A percentile compares a stretch with the other conserved stretches of the same genome.
These are phyloP conservation scores for Xylaria palmicola DNA, from an alignment of 495 filamentous ascomycete species.

Conservation along the genomic window DNA sequence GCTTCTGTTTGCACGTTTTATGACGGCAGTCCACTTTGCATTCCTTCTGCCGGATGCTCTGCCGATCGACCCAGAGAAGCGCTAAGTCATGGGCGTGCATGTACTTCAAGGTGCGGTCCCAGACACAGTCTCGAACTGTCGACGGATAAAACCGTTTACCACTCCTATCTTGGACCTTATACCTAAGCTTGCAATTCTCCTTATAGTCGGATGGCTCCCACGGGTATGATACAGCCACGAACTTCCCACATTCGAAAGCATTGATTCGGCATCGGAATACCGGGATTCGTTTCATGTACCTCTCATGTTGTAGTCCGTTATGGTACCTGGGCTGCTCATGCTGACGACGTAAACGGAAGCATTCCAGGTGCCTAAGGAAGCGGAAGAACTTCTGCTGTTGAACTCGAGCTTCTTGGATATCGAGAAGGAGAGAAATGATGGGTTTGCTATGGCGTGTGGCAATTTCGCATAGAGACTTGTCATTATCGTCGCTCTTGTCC, in stretches of 20 bases:
- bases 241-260: neutral
- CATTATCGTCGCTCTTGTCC: neutral
- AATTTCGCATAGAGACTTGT: neutral
- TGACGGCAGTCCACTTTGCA: no score
- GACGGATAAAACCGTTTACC: neutral
- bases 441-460: neutral
- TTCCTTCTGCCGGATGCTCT: neutral
- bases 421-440: neutral
- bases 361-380: neutral
- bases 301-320: neutral
- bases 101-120: neutral
- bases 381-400: neutral
- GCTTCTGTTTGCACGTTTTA: neutral
- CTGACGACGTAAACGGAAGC: neutral
- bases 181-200: neutral
- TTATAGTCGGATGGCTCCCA: neutral
- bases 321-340: neutral
- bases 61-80: neutral
- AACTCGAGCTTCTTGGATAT: neutral
- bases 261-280: neutral
- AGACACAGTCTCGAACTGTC: neutral
- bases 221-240: neutral
- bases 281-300: neutral
- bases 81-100: neutral
- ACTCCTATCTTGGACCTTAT: neutral